Evolutionary conservation across 108 stramenopile species (phyloP).

Genomic region (Pelagomonas calceolata): DNA sequence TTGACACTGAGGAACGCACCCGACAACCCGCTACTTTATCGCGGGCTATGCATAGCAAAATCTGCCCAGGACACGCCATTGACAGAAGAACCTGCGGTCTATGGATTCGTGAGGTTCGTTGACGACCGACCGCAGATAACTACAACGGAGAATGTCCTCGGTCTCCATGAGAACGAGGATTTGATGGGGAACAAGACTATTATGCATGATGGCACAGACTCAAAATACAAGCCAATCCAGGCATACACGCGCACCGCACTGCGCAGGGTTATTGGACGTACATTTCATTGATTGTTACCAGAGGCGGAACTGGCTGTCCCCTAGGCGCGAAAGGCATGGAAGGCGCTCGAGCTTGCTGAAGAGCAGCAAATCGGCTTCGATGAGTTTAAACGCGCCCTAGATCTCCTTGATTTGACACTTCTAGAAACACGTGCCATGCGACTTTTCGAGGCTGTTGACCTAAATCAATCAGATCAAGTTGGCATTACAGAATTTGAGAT

Average conservation of each 20-base stretch:
- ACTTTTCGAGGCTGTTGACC: slow-evolving; percentile 23
- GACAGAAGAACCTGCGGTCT: slow-evolving; percentile 34
- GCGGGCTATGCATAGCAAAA: slow-evolving; percentile 31
- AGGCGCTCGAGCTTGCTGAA: slow-evolving; percentile 13
- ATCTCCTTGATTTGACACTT: slow-evolving; percentile 25
- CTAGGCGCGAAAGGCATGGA: slow-evolving; percentile 32
- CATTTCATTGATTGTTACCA: too few species aligned
- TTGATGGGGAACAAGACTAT: background rate
- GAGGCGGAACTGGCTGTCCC: too few species aligned
- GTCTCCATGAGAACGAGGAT: slow-evolving; percentile 25
- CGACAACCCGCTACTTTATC: slow-evolving; percentile 12
- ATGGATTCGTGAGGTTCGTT: slow-evolving; percentile 26
- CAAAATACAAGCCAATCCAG: slow-evolving; percentile 12
- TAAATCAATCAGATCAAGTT: slow-evolving; percentile 14
- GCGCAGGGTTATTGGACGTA: too few species aligned
- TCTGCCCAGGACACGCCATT: slow-evolving; percentile 18
- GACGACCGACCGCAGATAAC: slow-evolving; percentile 10
- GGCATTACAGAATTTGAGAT: slow-evolving; percentile 35
- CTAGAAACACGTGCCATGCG: slow-evolving; percentile 20
- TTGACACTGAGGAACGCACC: slow-evolving; percentile 23
- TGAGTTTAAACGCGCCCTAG: slow-evolving; percentile 24
- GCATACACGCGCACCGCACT: slow-evolving; percentile 17
- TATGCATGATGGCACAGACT: background rate
- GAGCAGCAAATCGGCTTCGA: slow-evolving; percentile 18
- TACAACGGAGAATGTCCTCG: slow-evolving; percentile 19